Evolutionary conservation across 2,329 filamentous ascomycete species (phyloP).

Genomic region (Colletotrichum eremochloae): DNA sequence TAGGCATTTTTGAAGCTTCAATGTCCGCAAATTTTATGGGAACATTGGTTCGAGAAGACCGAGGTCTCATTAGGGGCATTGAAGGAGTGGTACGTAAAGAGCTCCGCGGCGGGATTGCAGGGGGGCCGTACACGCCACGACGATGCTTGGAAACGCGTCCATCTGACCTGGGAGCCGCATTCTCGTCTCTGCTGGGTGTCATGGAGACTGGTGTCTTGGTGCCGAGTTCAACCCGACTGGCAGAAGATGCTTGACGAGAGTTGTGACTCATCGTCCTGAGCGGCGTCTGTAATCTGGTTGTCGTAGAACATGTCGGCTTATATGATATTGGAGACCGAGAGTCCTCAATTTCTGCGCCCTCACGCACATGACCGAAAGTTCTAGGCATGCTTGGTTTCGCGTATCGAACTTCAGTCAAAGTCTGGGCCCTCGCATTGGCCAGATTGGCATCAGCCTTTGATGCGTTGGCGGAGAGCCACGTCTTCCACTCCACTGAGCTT

Average conservation of each 20-base stretch:
- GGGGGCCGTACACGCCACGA: slow-evolving; percentile 13
- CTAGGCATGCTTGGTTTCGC: slow-evolving; percentile 44
- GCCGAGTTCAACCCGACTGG: slow-evolving; percentile 17
- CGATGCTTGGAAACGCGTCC: slow-evolving; percentile 2
- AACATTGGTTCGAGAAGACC: slow-evolving; percentile 18
- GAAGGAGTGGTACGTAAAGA: slow-evolving; percentile 30
- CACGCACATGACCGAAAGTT: slow-evolving; percentile 59
- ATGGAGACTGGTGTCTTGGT: background rate
- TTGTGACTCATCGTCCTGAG: slow-evolving; percentile 25
- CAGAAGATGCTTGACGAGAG: slow-evolving; percentile 24
- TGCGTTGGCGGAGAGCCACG: slow-evolving; percentile 65
- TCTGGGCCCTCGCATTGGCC: background rate
- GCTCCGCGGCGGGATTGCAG: slow-evolving; percentile 33
- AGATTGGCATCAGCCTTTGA: slow-evolving; percentile 50
- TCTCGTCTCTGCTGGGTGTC: slow-evolving; percentile 26
- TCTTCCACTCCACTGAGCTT: slow-evolving; percentile 68
- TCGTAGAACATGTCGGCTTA: slow-evolving; percentile 8
- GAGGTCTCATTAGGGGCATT: slow-evolving; percentile 26
- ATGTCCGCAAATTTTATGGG: slow-evolving; percentile 12
- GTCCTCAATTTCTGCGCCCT: slow-evolving; percentile 64
- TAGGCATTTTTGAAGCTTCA: slow-evolving; percentile 7
- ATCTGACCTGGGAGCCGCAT: slow-evolving; percentile 20
- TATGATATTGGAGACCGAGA: slow-evolving; percentile 46
- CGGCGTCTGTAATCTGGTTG: slow-evolving; percentile 21
- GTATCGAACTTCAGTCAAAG: slow-evolving; percentile 35